Conservation (phyloP, 2,329 filamentous ascomycete genomes). For the Sporothrix pseudoabietina region DNA sequence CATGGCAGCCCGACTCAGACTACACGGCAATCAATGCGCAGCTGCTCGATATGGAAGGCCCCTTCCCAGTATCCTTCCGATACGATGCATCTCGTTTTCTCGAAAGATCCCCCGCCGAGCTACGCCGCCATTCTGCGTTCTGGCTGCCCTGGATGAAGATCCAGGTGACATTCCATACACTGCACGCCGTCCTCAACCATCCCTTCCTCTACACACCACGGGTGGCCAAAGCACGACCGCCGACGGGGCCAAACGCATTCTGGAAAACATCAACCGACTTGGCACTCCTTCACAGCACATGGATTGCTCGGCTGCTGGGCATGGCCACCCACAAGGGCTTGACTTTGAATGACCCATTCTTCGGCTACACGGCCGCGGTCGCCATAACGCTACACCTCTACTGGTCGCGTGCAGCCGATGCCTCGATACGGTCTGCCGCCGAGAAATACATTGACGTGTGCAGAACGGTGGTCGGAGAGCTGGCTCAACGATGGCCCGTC, state of each 20-base stretch:
- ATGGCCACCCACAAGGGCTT: conserved; percentile 44
- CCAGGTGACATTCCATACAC: conserved; percentile 57
- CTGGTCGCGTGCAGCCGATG: conserved; percentile 20
- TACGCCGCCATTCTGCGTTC: conserved; percentile 50
- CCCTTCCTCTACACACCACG: conserved; percentile 53
- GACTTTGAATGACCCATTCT: conserved; percentile 5
- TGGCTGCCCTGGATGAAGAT: conserved; percentile 57
- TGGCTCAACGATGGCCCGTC: not conserved
- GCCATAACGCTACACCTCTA: conserved; percentile 24
- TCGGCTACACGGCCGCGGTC: conserved; percentile 4
- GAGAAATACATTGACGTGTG: conserved; percentile 17
- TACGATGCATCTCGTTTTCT: conserved; percentile 58
- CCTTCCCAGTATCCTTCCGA: conserved; percentile 36
- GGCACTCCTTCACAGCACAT: conserved; percentile 55
- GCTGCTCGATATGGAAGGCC: conserved; percentile 12
- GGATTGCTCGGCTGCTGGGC: conserved; percentile 57
- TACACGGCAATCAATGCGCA: conserved; percentile 21
- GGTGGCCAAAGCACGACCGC: not conserved
- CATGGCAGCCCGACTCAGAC: conserved; percentile 15
- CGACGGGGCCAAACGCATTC: conserved; percentile 55
- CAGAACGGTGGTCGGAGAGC: not conserved
- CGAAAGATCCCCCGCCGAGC: conserved; percentile 50
- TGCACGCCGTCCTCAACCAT: conserved; percentile 55
- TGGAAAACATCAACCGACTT: conserved; percentile 56
- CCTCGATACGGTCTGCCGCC: not conserved